A percentile compares a stretch with the other conserved stretches of the same genome.
phyloP scores from a whole-genome alignment of 345 rosid genomes.

The Eucalyptus shirleyi region DNA sequence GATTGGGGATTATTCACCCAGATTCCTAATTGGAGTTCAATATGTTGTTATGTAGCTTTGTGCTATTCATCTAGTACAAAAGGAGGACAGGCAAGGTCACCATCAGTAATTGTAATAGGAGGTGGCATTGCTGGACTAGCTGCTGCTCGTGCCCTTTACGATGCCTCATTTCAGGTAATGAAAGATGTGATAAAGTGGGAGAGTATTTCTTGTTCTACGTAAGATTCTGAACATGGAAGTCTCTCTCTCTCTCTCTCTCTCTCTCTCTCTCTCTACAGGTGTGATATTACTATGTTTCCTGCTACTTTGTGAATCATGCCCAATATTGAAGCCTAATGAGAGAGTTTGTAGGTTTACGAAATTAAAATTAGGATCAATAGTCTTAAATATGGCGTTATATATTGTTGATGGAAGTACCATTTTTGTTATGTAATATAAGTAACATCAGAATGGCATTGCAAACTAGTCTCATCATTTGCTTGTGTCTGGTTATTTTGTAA shows the following conservation, averaged over 20 bases:
- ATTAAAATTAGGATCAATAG: background rate
- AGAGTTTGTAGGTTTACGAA: background rate
- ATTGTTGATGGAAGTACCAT: background rate
- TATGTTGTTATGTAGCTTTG: slow-evolving; percentile 10
- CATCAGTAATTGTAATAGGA: slow-evolving; percentile 85
- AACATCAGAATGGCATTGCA: background rate
- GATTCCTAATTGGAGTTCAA: background rate
- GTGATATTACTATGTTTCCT: background rate
- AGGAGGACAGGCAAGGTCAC: slow-evolving; percentile 46
- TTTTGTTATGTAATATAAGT: background rate
- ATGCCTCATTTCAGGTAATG: slow-evolving; percentile 79
- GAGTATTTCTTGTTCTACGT: background rate
- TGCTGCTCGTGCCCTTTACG: slow-evolving; percentile 86
- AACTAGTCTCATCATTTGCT: background rate
- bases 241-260: background rate
- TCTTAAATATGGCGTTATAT: background rate
- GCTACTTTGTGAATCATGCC: background rate
- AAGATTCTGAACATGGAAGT: background rate
- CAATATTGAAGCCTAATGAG: background rate
- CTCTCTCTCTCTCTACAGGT: background rate
- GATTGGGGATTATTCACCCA: background rate
- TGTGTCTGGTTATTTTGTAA: background rate
- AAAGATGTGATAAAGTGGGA: background rate
- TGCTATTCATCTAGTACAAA: slow-evolving; percentile 40
- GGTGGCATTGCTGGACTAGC: slow-evolving; percentile 86